Percentiles rank a stretch among this genome's conserved stretches.
Conservation (phyloP, 2,329 filamentous ascomycete genomes). For the Fusarium udum region DNA sequence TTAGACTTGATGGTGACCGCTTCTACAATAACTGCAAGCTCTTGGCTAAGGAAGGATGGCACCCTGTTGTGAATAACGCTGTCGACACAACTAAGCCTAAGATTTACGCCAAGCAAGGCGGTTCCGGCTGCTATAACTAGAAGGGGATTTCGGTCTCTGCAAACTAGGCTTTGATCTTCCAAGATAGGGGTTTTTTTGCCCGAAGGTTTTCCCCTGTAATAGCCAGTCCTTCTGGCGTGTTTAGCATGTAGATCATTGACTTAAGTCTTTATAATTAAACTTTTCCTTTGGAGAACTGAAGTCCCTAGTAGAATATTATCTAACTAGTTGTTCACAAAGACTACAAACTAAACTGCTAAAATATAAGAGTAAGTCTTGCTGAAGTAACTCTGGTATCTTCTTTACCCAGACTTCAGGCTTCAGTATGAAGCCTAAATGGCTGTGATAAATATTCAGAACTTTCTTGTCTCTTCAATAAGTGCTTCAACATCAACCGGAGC, state of each 20-base stretch:
- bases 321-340: fast-evolving
- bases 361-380: too few relatives aligned
- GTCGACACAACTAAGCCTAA: neutral
- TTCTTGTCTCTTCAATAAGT: neutral
- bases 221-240: neutral
- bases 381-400: neutral
- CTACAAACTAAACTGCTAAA: neutral
- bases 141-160: fast-evolving
- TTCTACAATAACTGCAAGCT: neutral
- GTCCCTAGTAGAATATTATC: fast-evolving
- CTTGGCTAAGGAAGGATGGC: neutral
- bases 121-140: neutral
- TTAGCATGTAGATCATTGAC: neutral
- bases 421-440: neutral
- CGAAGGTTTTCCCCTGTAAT: neutral
- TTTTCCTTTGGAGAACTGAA: fast-evolving
- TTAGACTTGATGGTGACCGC: neutral
- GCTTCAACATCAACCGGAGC: too few relatives aligned
- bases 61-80: neutral
- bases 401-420: neutral
- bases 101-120: neutral
- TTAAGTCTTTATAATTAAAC: neutral
- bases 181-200: neutral
- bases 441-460: neutral
- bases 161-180: neutral